Evolutionary conservation across 2,329 filamentous ascomycete species (phyloP).

Genomic region (Phyllosticta citriasiana): DNA sequence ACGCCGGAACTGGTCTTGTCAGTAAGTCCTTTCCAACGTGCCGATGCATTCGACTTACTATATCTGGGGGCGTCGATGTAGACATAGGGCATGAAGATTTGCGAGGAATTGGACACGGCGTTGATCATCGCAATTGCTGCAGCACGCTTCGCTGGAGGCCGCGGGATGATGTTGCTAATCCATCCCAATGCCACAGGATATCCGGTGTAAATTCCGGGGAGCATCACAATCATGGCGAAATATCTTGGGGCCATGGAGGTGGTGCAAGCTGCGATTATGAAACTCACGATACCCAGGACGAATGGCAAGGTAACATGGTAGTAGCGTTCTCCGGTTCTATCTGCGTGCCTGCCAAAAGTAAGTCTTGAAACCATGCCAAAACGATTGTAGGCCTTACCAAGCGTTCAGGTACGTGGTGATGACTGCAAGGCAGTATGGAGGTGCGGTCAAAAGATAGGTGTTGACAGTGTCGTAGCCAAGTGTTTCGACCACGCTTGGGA

Average conservation of each 20-base stretch:
- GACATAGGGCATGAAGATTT: conserved; percentile 62
- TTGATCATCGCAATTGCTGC: conserved; percentile 69
- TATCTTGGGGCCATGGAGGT: conserved; percentile 53
- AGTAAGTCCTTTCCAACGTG: neutral
- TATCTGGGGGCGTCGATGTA: conserved; percentile 39
- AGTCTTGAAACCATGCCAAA: neutral
- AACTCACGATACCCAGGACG: conserved; percentile 51
- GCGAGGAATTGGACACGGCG: conserved; percentile 56
- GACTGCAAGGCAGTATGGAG: conserved; percentile 46
- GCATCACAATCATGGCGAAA: conserved; percentile 63
- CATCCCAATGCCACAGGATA: conserved; percentile 58
- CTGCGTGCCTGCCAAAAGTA: conserved; percentile 43
- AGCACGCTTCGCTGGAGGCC: conserved; percentile 65
- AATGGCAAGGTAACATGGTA: conserved; percentile 56
- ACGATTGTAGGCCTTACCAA: conserved; percentile 26
- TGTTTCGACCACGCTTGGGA: conserved; percentile 33
- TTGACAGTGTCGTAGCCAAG: conserved; percentile 36
- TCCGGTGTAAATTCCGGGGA: conserved; percentile 49
- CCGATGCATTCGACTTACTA: neutral
- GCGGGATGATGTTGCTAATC: conserved; percentile 66
- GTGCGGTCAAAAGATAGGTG: conserved; percentile 42
- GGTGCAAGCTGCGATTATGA: conserved; percentile 58
- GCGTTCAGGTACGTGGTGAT: conserved; percentile 56
- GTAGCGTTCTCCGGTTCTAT: conserved; percentile 60
- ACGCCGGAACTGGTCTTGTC: neutral